Conservation (phyloP, 2,329 filamentous ascomycete genomes). For the Stemphylium lycopersici region DNA sequence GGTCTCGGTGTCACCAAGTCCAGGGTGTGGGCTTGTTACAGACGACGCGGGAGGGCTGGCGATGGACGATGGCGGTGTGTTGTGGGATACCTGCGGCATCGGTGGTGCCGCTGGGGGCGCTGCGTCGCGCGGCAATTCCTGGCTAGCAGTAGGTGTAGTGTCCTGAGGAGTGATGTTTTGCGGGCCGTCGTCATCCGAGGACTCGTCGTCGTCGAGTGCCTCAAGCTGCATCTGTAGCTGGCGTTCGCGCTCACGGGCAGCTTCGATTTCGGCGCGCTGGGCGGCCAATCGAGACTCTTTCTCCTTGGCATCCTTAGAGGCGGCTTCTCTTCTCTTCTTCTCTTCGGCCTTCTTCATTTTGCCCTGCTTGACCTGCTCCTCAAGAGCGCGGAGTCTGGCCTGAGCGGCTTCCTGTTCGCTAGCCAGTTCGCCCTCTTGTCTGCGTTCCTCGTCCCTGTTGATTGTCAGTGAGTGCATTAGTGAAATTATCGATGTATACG, state of each 20-base stretch:
- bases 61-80: slow-evolving; percentile 56
- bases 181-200: slow-evolving; percentile 77
- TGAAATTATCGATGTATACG: slow-evolving; percentile 51
- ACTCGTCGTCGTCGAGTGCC: slow-evolving; percentile 70
- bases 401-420: slow-evolving; percentile 81
- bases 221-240: slow-evolving; percentile 89
- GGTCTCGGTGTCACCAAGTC: slow-evolving; percentile 73
- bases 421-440: slow-evolving; percentile 80
- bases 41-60: slow-evolving; percentile 57
- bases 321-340: slow-evolving; percentile 89
- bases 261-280: slow-evolving; percentile 89
- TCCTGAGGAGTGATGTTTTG: slow-evolving; percentile 70
- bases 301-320: slow-evolving; percentile 82
- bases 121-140: slow-evolving; percentile 55
- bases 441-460: slow-evolving; percentile 71
- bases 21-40: slow-evolving; percentile 55
- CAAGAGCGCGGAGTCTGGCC: slow-evolving; percentile 83
- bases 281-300: slow-evolving; percentile 84
- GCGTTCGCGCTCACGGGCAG: slow-evolving; percentile 85
- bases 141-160: slow-evolving; percentile 64
- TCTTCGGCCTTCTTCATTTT: slow-evolving; percentile 97
- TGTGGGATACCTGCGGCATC: slow-evolving; percentile 44
- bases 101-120: slow-evolving; percentile 57
- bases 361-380: slow-evolving; percentile 90
- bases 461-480: slow-evolving; percentile 27